A percentile compares a stretch with the other conserved stretches of the same genome.
Evolutionary conservation across 2,329 filamentous ascomycete species (phyloP).

Genomic region (Claviceps digitariae): DNA sequence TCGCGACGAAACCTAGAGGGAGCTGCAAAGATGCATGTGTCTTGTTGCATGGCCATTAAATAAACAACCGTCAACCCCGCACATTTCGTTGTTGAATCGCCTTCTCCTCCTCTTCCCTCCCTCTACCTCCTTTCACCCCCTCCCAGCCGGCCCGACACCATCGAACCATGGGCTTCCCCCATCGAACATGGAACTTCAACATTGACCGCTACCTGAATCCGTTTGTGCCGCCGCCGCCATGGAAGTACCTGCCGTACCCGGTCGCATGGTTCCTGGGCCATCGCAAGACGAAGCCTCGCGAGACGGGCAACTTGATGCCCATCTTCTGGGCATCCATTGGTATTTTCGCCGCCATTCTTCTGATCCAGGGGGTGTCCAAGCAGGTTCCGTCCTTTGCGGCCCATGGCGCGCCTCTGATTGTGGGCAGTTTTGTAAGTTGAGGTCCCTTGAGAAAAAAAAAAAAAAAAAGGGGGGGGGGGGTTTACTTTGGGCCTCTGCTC

Average conservation of each 20-base stretch:
- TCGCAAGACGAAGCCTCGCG: constrained; percentile 25
- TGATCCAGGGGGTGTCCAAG: constrained; percentile 44
- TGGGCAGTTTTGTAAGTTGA: constrained; percentile 55
- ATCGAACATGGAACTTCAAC: constrained; percentile 45
- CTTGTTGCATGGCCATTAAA: too few species aligned
- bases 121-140: too few species aligned
- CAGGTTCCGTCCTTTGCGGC: constrained; percentile 39
- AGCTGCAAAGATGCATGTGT: too few species aligned
- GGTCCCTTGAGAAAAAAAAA: too few species aligned
- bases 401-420: constrained; percentile 43
- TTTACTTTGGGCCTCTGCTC: too few species aligned
- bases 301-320: constrained; percentile 43
- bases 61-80: too few species aligned
- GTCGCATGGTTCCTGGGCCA: constrained; percentile 58
- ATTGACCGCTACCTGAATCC: constrained; percentile 67
- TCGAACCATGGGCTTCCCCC: constrained; percentile 8
- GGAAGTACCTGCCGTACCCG: constrained; percentile 48
- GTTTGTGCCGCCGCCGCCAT: constrained; percentile 50
- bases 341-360: constrained; percentile 44
- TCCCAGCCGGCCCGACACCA: not conserved
- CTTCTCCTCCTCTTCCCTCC: not conserved
- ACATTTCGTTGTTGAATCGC: too few species aligned
- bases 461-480: too few species aligned
- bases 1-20: too few species aligned
- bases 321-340: constrained; percentile 53